Base-by-base conservation (phyloP, 768 basidiomycete genomes). In the Auricularia heimuer region DNA sequence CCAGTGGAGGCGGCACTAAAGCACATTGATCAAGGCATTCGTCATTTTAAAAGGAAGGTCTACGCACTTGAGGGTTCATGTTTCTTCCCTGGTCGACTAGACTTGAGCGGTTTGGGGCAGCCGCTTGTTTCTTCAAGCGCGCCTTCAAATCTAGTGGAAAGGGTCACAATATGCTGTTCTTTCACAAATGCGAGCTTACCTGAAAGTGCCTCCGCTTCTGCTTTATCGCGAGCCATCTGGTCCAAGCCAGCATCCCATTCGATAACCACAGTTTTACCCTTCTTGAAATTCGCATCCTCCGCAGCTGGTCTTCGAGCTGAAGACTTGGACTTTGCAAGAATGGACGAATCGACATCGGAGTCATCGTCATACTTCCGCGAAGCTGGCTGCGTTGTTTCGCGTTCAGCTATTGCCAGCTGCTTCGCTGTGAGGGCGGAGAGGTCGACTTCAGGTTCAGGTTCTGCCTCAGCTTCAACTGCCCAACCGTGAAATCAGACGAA, bases 401-500 rank as follows among this genome's bases (percentile, higher is more conserved):
- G 36, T 62, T 63, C 54, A 14, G 61, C 62, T 14, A 54, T 10
- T 16, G 33, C 45, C 54, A 56, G 24, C 71, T 10, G 35, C 62
- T 71, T 62, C 80, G 77, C 69, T 92, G 90, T 64, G 68, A 92
- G 89, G 0, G 76, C 66, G 0, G 87, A 82, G 1, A 92, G 70
- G 74, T 92, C 89, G 7, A 91, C 80, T 71, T 92, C 88, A 3
- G 87, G 88, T 65, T 90, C 89, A 88, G 67, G 34, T 44, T 70
- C 68, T 63, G 63, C 66, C 60, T 69, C 68, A 16, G 34, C 65
- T 21, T 18, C 54, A 65, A 44, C 58, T 12, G 56, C 29, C 35
- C 8, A 3, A 51, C 18, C 42, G 18, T 51, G 12, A 54, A 12
- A 14, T 63, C 42, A 36, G 33, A 3, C 34, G 12, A 24, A 3